phyloP scores from a whole-genome alignment of 441 rosid genomes.

The Arabidopsis hybrid region DNA sequence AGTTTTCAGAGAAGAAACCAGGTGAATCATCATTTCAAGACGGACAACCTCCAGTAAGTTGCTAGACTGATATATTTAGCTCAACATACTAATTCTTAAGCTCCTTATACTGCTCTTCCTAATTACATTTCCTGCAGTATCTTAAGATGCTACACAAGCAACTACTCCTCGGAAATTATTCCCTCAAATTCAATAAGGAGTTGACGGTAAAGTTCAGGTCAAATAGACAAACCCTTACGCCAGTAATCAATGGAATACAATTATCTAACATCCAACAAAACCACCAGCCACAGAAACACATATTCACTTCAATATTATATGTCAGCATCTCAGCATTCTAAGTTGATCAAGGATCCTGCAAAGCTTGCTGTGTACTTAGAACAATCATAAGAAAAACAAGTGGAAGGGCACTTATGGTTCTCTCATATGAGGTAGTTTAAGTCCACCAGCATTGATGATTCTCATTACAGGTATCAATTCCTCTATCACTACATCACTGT shows the following conservation, averaged over 20 bases:
- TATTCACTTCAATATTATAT: slow-evolving; percentile 2
- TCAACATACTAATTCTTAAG: slow-evolving; percentile 6
- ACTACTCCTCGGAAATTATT: slow-evolving; percentile 2
- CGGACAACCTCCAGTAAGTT: not conserved
- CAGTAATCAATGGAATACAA: not conserved
- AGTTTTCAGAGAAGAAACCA: slow-evolving; percentile 9
- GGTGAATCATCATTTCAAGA: slow-evolving; percentile 12
- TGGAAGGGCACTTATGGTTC: not conserved
- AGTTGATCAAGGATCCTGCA: slow-evolving; percentile 17
- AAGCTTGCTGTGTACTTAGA: slow-evolving; percentile 10
- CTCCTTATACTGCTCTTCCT: slow-evolving; percentile 7
- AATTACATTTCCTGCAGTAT: slow-evolving; percentile 1
- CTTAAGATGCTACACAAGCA: slow-evolving; percentile 17
- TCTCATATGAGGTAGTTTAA: slow-evolving; percentile 13
- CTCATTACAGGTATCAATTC: slow-evolving; percentile 5
- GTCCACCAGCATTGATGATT: slow-evolving; percentile 12
- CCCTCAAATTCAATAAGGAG: not conserved
- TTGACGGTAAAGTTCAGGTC: slow-evolving; percentile 11
- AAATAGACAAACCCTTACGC: slow-evolving; percentile 12
- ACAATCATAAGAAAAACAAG: slow-evolving; percentile 3
- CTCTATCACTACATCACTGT: slow-evolving; percentile 2
- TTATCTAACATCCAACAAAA: slow-evolving; percentile 36
- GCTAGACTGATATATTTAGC: slow-evolving; percentile 15
- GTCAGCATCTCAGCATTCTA: slow-evolving; percentile 4
- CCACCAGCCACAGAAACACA: slow-evolving; percentile 10